phyloP scores from a whole-genome alignment of 805 yeast species.

The Ogataea corticis region DNA sequence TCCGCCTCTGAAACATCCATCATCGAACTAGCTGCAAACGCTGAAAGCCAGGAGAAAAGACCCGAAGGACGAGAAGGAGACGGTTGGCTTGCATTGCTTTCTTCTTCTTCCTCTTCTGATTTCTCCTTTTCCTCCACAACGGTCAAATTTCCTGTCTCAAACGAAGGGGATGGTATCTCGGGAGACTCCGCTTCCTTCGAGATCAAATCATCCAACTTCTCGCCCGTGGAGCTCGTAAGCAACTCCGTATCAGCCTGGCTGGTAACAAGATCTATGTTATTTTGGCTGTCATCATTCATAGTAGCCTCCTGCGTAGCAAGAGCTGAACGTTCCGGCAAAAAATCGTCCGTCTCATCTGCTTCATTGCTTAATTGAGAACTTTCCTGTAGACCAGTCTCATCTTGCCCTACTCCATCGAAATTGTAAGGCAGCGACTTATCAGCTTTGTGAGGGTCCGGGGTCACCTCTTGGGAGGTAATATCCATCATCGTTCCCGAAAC shows the following conservation, averaged over 20 bases:
- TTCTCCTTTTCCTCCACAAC: background rate
- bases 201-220: too few species aligned
- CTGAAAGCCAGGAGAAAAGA: background rate
- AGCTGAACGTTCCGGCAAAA: too few species aligned
- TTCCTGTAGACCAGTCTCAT: too few species aligned
- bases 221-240: too few species aligned
- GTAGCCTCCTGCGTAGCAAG: too few species aligned
- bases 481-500: conserved; percentile 17
- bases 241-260: too few species aligned
- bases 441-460: background rate
- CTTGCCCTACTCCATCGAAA: background rate
- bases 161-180: conserved; percentile 1
- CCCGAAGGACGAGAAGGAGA: background rate
- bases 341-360: too few species aligned
- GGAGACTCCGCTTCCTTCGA: background rate
- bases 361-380: too few species aligned
- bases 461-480: conserved; percentile 8
- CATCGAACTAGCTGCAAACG: conserved; percentile 3
- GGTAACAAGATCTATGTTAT: too few species aligned
- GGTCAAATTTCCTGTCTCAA: conserved; percentile 1
- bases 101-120: background rate
- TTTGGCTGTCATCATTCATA: too few species aligned
- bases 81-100: background rate
- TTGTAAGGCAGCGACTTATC: background rate
- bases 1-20: conserved; percentile 1